Base-by-base conservation (phyloP, 2,329 filamentous ascomycete genomes). In the Leptographium galeiforme region DNA sequence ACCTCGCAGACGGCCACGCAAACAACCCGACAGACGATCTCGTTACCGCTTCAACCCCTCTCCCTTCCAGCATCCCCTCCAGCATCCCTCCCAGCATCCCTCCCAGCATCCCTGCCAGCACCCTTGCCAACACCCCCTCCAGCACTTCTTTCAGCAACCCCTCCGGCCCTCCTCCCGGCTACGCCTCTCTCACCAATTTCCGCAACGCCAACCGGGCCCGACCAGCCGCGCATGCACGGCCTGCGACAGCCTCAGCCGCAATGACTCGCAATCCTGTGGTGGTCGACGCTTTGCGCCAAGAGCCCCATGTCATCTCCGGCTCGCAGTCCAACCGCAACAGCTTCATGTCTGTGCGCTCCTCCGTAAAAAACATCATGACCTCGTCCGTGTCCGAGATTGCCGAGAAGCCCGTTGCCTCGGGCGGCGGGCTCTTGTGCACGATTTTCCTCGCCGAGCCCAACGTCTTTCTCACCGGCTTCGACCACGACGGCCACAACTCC, bases 361-460 rank as follows among this genome's bases (percentile, higher is more conserved):
- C 71, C 4, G 67, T 70, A 50, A 81, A 81, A 63, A 72, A 67
- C 53, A 68, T 72, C 38, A 66, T 77, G 57, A 76, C 68, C 56
- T 75, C 76, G 4, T 63, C 68, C 13, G 72, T 79, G n/a, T 70
- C 73, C 36, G 77, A 80, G 58, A 61, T 80, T 8, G 30, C 44
- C 1, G 71, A 74, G n/a, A 88, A 89, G 67, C 87, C 88, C 1
- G 73, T 91, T n/a, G 86, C 85, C 13, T 81, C 83, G 16, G 87
- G 84, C 48, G 88, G 85, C 65, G 87, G 87, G 46, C 76, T 93
- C 25, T 77, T 76, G 30, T 85, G 87, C 61, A 84, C 81, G 34
- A 86, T 93, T 47, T 70, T 84, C 33, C 71, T 93, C 43, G 85
- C 85, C 33, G 88, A 93, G 65, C 86, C 86, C n/a, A 84, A 85